Evolutionary conservation across 73 alveolate genomes (phyloP), one percentile per base, ranked within the genome.

Genomic region (Blepharisma japonicum): DNA sequence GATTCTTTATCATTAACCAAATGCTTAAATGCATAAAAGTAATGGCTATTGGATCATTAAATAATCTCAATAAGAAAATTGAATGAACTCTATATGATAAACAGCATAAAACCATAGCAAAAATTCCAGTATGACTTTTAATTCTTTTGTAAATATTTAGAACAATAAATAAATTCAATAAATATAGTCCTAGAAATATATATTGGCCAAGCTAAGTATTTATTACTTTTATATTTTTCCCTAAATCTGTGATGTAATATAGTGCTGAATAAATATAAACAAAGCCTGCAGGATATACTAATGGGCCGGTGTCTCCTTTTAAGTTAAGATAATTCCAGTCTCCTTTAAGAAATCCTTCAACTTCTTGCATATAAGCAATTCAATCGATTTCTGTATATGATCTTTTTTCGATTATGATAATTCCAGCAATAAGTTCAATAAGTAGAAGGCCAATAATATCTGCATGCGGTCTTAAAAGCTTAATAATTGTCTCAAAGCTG

Each of bases 231-330:
- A 88, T 45, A 71, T 85, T 81, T 6, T 20, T 48, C 0, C 96
- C 96, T 2, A 18, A 45, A 51, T 77, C 83, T 6, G 90, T 79
- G 50, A 85, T 21, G 53, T 56, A 23, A 71, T 89, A 85, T 0
- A 89, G 55, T 53, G 42, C 55, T 4, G 91, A 55, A 78, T 46
- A 89, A 23, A 89, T 42, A 50, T 89, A 86, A 23, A 89, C 55
- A 54, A 68, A 79, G 68, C 96, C 96, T 54, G 93, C 92, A 5
- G 93, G 93, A 68, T 89, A 89, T 38, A 89, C 96, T 6, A 71
- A 76, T 3, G 96, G 96, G 38, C 96, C 96, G 6, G 92, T 84
- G 14, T 46, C 47, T 6, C 88, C 91, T 74, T 71, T 76, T 68
- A 85, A 56, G 67, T 88, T 86, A 7, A 49, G 45, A 71, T 88